Base-by-base conservation (phyloP, 768 basidiomycete genomes). In the Boletus insuetus region DNA sequence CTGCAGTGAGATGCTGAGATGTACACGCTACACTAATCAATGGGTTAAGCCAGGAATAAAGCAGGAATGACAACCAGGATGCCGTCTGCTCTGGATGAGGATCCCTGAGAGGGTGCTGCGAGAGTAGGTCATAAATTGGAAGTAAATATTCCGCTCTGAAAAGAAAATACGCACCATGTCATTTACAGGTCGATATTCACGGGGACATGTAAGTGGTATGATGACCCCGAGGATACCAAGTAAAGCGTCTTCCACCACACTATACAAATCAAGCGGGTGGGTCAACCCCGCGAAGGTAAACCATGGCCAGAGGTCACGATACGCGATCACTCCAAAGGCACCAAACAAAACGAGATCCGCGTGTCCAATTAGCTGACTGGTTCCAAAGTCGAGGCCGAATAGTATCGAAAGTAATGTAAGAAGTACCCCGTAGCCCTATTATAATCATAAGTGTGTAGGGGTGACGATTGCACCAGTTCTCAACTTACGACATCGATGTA, bases 1-100 rank as follows among this genome's bases (percentile, higher is more conserved):
- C 75, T 38, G 70, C 65, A 2, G 76, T 62, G 2, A 84, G 63
- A 61, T 80, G 80, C 6, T 72, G 58, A 19, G 75, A 63, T 16
- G 71, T 65, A 56, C 74, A 73, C 1, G 77, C 81, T 3, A 68
- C 54, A 42, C 72, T 71, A 24, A 85, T 71, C 38, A 80, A 64
- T 4, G 74, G 73, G 58, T 87, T 80, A 57, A 87, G 70, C 69
- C 78, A 89, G 17, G 74, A 70, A 62, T 76, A 86, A 6, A 75
- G 64, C 19, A 80, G 39, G 37, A 63, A 53, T 6, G 66, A 74
- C 12, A 74, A 48, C 59, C 60, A 67, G 4, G 77, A 71, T 4
- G 75, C 66, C 6, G 73, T 75, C 52, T 77, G 77, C 52, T 78
- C 75, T 0, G 75, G 72, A 56, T 72, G 71, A 38, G 64, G 65